Percentiles rank a stretch among this genome's conserved stretches.
phyloP scores from a whole-genome alignment of 2,329 filamentous ascomycete species.

The Aspergillus versicolor region DNA sequence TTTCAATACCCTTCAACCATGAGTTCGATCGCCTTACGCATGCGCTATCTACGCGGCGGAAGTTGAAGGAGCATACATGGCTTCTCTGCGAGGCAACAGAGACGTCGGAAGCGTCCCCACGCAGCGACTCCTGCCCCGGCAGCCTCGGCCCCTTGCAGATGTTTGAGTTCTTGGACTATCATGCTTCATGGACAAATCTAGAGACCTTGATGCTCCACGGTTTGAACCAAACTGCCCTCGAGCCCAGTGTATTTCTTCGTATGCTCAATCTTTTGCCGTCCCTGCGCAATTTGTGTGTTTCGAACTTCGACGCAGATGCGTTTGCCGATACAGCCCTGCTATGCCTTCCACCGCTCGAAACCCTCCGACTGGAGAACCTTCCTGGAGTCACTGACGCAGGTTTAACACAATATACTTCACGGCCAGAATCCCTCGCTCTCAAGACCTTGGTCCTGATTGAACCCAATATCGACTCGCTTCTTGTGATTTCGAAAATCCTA shows the following conservation, averaged over 20 bases:
- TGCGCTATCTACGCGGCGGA: conserved; percentile 54
- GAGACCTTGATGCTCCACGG: conserved; percentile 56
- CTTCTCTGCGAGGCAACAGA: conserved; percentile 50
- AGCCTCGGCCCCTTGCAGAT: conserved; percentile 51
- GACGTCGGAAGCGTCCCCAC: conserved; percentile 39
- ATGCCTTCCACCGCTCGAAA: conserved; percentile 52
- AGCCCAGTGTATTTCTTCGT: conserved; percentile 55
- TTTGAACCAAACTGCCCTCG: conserved; percentile 45
- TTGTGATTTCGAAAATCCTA: conserved; percentile 54
- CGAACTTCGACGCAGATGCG: conserved; percentile 53
- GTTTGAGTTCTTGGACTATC: conserved; percentile 54
- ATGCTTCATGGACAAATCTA: conserved; percentile 52
- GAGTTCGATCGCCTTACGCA: conserved; percentile 56
- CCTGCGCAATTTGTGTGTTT: conserved; percentile 54
- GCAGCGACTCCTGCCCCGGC: conserved; percentile 36
- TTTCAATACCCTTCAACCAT: conserved; percentile 53
- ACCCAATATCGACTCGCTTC: conserved; percentile 52
- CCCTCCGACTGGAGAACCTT: conserved; percentile 56
- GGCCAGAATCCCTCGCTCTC: conserved; percentile 45
- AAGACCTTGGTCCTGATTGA: conserved; percentile 53
- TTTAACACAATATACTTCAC: conserved; percentile 51
- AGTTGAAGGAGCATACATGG: conserved; percentile 58
- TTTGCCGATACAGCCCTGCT: conserved; percentile 57
- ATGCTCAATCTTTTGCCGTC: conserved; percentile 54
- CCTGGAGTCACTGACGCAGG: conserved; percentile 57